Conservation (phyloP, 2,329 filamentous ascomycete genomes). For the Alternaria ventricosa region DNA sequence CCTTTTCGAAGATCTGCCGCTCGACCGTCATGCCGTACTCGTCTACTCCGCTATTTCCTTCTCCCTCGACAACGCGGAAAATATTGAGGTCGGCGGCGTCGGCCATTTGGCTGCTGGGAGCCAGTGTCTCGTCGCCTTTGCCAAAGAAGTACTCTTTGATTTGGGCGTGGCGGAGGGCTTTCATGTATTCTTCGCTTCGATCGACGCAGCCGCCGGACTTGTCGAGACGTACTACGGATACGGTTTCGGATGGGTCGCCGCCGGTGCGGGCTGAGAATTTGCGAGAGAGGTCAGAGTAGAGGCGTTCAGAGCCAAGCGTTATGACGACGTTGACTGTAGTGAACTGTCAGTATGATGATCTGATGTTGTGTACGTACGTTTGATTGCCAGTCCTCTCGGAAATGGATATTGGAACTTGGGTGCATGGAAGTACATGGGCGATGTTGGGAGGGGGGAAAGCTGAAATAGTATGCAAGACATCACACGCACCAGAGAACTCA, state of each 20-base stretch:
- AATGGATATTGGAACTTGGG: neutral
- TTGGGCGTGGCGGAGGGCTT: constrained; percentile 73
- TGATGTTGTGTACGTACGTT: neutral
- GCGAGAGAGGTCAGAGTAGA: constrained; percentile 76
- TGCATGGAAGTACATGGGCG: neutral
- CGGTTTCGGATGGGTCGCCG: constrained; percentile 66
- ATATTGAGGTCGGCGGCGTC: constrained; percentile 77
- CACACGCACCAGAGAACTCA: constrained; percentile 65
- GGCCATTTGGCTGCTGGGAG: constrained; percentile 85
- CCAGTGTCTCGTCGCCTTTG: constrained; percentile 71
- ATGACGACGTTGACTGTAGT: constrained; percentile 76
- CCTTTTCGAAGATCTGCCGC: constrained; percentile 62
- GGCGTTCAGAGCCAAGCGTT: constrained; percentile 77
- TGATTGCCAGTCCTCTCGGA: neutral
- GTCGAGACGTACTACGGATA: constrained; percentile 78
- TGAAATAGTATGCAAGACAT: constrained; percentile 23
- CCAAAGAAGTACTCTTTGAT: constrained; percentile 97
- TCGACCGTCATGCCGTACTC: constrained; percentile 29
- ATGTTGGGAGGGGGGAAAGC: neutral
- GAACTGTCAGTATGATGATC: constrained; percentile 33
- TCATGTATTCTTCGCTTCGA: constrained; percentile 76
- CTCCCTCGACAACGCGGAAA: constrained; percentile 71
- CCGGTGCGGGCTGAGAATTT: constrained; percentile 62
- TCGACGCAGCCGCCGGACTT: constrained; percentile 86
- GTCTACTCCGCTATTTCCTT: constrained; percentile 25